phyloP scores from a whole-genome alignment of 345 rosid species.

The Erodium maritimum region DNA sequence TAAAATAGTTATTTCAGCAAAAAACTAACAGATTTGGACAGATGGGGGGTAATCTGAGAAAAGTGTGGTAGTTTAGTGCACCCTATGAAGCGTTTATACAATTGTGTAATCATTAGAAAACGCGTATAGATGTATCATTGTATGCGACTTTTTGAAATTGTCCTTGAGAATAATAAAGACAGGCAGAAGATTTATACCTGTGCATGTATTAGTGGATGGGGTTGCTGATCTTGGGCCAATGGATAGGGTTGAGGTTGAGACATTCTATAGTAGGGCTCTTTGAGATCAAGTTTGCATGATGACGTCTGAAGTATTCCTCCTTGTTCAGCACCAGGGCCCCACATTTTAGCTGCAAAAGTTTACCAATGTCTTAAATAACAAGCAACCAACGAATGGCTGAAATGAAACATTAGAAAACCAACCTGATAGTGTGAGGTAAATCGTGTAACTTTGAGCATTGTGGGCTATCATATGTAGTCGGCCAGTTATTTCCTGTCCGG shows the following conservation, averaged over 20 bases:
- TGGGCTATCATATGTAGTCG: slow-evolving; percentile 79
- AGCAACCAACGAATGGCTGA: slow-evolving; percentile 6
- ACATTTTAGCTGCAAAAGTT: slow-evolving; percentile 68
- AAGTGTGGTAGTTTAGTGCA: too few relatives aligned
- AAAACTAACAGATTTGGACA: too few relatives aligned
- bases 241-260: slow-evolving; percentile 81
- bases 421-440: slow-evolving; percentile 84
- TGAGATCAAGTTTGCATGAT: slow-evolving; percentile 75
- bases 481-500: slow-evolving; percentile 91
- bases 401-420: slow-evolving; percentile 6
- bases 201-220: slow-evolving; percentile 43
- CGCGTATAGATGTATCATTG: too few relatives aligned
- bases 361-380: neutral
- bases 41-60: too few relatives aligned
- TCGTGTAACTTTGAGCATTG: slow-evolving; percentile 85
- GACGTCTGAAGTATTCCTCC: slow-evolving; percentile 94
- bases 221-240: slow-evolving; percentile 66
- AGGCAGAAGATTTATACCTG: slow-evolving; percentile 43
- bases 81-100: too few relatives aligned
- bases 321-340: slow-evolving; percentile 98
- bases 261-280: slow-evolving; percentile 96
- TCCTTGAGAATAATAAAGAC: too few relatives aligned
- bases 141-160: too few relatives aligned
- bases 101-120: too few relatives aligned
- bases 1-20: too few relatives aligned